Evolutionary conservation across 2,329 filamentous ascomycete genomes (phyloP), one percentile per base, ranked within the genome.

Genomic region (Talaromyces piceae): DNA sequence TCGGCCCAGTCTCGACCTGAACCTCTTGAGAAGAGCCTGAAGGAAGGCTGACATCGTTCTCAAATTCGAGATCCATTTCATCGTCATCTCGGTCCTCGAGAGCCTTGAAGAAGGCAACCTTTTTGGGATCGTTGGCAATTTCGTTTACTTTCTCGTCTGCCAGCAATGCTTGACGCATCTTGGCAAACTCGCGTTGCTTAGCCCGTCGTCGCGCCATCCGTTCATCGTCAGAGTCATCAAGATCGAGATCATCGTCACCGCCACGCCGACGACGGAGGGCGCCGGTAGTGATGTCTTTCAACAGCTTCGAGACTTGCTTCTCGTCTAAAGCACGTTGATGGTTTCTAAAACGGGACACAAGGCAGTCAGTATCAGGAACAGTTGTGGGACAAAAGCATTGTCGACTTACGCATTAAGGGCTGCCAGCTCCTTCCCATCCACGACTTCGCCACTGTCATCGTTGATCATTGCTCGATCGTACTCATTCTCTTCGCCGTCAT

Each of bases 221-320:
- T 56, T 87, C 89, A 59, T 96, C 91, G 58, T 96, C 91, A 2
- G 88, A 91, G 66, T 97, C 93, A 4, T 89, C 91, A 20, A 95
- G 79, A 60, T 91, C 87, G 56, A 91, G 84, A 60, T 91, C 87
- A 64, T 87, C 79, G 56, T 85, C 87, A 8, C 63, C 81, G 18
- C 76, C 78, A 41, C 87, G 84, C 66, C 94, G 91, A 55, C 88
- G 85, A 9, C 91, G 86, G 46, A 98, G 79, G 67, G 83, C 86
- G 47, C 93, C 93, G 11, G 86, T 94, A 4, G 88, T 93, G 61
- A 98, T 86, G 64, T 97, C 91, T 60, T 88, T 91, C 77, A 93
- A 89, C 47, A 98, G 79, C 72, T 93, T 93, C 61, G 91, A 87
- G 12, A 96, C 86, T 58, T 88, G 83, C 60, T 91, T 89, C 67